A percentile compares a stretch with the other conserved stretches of the same genome.
These are phyloP conservation scores for Candida saitoana DNA, from an alignment of 805 yeast species.

Conservation along the genomic window DNA sequence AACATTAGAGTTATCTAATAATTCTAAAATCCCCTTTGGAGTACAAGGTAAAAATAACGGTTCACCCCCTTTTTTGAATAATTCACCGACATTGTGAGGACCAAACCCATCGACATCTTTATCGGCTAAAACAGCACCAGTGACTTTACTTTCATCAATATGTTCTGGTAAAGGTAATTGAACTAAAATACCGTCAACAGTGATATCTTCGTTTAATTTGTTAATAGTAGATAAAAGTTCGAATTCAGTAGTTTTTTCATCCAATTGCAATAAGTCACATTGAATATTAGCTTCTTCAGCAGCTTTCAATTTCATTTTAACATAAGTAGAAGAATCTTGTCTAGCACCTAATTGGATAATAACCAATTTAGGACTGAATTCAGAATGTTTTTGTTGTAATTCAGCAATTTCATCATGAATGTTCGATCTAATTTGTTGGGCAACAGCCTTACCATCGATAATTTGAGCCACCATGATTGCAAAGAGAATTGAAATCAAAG, in stretches of 20 bases:
- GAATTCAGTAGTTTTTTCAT: conserved; percentile 57
- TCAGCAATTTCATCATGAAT: conserved; percentile 38
- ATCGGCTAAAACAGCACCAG: conserved; percentile 72
- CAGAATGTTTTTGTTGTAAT: conserved; percentile 43
- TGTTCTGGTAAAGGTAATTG: conserved; percentile 87
- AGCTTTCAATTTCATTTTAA: conserved; percentile 85
- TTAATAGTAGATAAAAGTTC: conserved; percentile 58
- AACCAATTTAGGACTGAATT: conserved; percentile 66
- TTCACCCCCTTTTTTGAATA: conserved; percentile 78
- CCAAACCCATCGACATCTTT: conserved; percentile 98
- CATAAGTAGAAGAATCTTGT: conserved; percentile 89
- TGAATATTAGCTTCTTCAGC: conserved; percentile 77
- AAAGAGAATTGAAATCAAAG: not conserved
- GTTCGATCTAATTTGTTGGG: conserved; percentile 33
- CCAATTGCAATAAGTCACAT: conserved; percentile 62
- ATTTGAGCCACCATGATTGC: conserved; percentile 28
- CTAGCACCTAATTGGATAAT: conserved; percentile 88
- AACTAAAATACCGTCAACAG: conserved; percentile 81
- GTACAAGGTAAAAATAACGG: conserved; percentile 91
- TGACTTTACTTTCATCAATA: conserved; percentile 72
- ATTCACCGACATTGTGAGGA: conserved; percentile 82
- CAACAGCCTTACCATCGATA: conserved; percentile 45
- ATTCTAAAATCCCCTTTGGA: conserved; percentile 85
- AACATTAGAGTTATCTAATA: conserved; percentile 67
- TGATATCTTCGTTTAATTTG: conserved; percentile 64